These are phyloP conservation scores for Amanita pallidorosea DNA, from an alignment of 768 basidiomycete species.

Conservation along the genomic window DNA sequence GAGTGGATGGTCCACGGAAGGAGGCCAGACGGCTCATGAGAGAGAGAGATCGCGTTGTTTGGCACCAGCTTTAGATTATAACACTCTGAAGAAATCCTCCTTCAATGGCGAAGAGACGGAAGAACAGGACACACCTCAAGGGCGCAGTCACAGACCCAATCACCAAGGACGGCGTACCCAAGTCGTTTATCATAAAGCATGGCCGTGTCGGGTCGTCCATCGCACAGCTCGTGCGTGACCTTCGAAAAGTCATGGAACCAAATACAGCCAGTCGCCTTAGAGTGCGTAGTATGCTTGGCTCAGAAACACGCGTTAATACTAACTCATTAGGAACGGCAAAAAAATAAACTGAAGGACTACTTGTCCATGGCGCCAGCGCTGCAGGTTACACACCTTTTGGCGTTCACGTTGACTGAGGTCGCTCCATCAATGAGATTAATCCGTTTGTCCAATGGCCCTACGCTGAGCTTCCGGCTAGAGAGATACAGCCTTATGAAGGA, in stretches of 20 bases:
- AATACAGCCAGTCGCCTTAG: conserved; percentile 90
- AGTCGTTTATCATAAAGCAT: conserved; percentile 95
- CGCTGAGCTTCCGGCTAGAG: conserved; percentile 86
- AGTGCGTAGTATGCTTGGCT: conserved; percentile 31
- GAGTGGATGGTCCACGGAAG: conserved; percentile 72
- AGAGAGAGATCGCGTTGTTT: conserved; percentile 11
- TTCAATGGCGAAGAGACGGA: conserved; percentile 65
- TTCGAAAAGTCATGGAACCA: conserved; percentile 96
- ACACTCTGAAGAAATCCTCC: background rate
- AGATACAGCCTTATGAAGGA: conserved; percentile 90
- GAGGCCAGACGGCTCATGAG: conserved; percentile 53
- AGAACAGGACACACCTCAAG: conserved; percentile 77
- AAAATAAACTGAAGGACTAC: conserved; percentile 91
- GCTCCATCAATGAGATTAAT: conserved; percentile 83
- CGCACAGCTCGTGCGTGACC: conserved; percentile 81
- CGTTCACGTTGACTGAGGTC: conserved; percentile 79
- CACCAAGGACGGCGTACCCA: conserved; percentile 41
- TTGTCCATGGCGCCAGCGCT: conserved; percentile 85
- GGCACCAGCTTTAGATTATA: conserved; percentile 10
- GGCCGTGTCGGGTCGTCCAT: conserved; percentile 86
- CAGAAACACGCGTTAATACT: background rate
- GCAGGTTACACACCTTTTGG: conserved; percentile 85
- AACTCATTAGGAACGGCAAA: conserved; percentile 64
- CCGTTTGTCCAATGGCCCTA: conserved; percentile 83
- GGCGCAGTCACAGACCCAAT: conserved; percentile 25